Evolutionary conservation across 371 early-diverging fungal species (phyloP).

Genomic region (Rhizopus stolonifer): DNA sequence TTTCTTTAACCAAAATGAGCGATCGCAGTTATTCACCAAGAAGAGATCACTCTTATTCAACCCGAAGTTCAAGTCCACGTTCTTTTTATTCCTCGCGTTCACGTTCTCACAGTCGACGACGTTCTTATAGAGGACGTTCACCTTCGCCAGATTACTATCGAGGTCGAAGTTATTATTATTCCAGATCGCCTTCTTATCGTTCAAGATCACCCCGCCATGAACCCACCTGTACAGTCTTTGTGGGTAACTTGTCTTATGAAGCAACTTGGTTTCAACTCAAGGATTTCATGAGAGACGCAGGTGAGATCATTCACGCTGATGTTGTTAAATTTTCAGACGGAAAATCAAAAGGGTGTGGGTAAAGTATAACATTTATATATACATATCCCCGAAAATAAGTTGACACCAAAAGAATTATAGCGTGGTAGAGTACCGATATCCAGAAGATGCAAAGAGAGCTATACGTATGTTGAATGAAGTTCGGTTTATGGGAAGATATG

Average conservation of each 20-base stretch:
- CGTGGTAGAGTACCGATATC: slow-evolving; percentile 76
- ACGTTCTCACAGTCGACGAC: slow-evolving; percentile 15
- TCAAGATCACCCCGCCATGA: slow-evolving; percentile 13
- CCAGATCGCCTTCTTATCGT: slow-evolving; percentile 19
- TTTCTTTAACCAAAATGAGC: background rate
- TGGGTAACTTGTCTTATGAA: slow-evolving; percentile 68
- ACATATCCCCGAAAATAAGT: too few relatives aligned
- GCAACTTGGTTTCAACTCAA: slow-evolving; percentile 64
- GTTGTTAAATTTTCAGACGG: slow-evolving; percentile 61
- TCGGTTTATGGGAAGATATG: slow-evolving; percentile 73
- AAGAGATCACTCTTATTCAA: slow-evolving; percentile 5
- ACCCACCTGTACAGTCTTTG: slow-evolving; percentile 45
- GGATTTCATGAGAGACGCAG: slow-evolving; percentile 80
- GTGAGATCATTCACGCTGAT: slow-evolving; percentile 70
- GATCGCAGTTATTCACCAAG: slow-evolving; percentile 22
- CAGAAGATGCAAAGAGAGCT: slow-evolving; percentile 80
- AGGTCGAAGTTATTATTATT: slow-evolving; percentile 14
- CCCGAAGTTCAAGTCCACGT: slow-evolving; percentile 18
- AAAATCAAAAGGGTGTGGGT: slow-evolving; percentile 66
- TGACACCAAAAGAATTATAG: too few relatives aligned
- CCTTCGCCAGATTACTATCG: slow-evolving; percentile 17
- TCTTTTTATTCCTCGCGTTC: slow-evolving; percentile 28
- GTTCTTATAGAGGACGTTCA: slow-evolving; percentile 12
- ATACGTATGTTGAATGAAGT: slow-evolving; percentile 74
- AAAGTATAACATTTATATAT: too few relatives aligned